Evolutionary conservation across 352 stramenopile genomes (phyloP).

Genomic region (Phytophthora sansomeana): DNA sequence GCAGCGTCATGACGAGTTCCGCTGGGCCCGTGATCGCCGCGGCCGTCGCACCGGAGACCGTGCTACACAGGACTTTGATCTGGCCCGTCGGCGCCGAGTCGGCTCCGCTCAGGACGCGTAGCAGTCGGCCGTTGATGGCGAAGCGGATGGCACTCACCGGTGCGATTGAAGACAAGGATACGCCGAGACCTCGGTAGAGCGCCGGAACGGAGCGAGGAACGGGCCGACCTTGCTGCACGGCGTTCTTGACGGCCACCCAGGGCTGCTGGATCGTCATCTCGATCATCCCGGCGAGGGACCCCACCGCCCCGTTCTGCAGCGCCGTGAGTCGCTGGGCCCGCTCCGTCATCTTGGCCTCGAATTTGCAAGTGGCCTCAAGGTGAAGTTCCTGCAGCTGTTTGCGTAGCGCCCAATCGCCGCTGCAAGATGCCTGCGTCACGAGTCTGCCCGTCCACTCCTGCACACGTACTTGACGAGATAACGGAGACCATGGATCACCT

Average conservation of each 20-base stretch:
- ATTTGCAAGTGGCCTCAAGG: constrained; percentile 21
- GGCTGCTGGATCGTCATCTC: constrained; percentile 86
- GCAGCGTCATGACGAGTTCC: constrained; percentile 85
- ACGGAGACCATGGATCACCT: neutral
- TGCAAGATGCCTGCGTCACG: constrained; percentile 15
- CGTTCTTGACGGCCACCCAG: constrained; percentile 85
- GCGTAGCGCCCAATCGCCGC: constrained; percentile 14
- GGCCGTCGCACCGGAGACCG: constrained; percentile 61
- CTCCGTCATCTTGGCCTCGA: constrained; percentile 40
- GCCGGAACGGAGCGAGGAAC: constrained; percentile 66
- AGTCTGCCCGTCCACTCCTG: neutral
- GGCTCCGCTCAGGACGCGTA: constrained; percentile 42
- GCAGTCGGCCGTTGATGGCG: constrained; percentile 70
- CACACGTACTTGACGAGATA: too few species aligned
- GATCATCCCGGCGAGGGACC: constrained; percentile 83
- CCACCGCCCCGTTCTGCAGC: constrained; percentile 76
- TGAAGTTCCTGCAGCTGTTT: constrained; percentile 16
- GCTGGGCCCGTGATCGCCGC: constrained; percentile 69
- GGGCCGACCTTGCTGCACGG: constrained; percentile 77
- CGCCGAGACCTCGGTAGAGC: constrained; percentile 80
- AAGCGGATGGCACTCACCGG: constrained; percentile 84
- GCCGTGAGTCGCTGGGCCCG: constrained; percentile 67
- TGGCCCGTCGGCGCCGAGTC: constrained; percentile 41
- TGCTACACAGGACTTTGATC: constrained; percentile 66
- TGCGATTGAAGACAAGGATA: constrained; percentile 79